phyloP scores from a whole-genome alignment of 176 grass and related monocot species.

The Musa schizocarpa region DNA sequence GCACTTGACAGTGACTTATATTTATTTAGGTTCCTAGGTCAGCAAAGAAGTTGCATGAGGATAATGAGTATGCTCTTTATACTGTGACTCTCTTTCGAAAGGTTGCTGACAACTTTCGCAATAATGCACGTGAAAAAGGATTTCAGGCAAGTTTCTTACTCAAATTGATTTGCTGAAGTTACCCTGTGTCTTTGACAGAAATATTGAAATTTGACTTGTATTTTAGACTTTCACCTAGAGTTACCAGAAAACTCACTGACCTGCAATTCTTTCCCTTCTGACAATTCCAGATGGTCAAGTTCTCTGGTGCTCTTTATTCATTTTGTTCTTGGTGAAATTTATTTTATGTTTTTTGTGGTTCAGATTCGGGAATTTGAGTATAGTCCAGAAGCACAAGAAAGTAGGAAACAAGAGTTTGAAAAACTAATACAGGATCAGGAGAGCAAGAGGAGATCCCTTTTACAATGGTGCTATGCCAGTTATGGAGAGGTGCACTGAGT shows the following conservation, averaged over 20 bases:
- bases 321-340: not conserved
- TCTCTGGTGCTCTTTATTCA: not conserved
- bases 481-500: slow-evolving; percentile 76
- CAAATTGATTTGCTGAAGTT: not conserved
- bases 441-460: slow-evolving; percentile 64
- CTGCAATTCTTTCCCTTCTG: not conserved
- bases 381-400: slow-evolving; percentile 76
- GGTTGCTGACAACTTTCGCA: slow-evolving; percentile 90
- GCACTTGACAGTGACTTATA: too few species aligned
- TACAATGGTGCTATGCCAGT: slow-evolving; percentile 94
- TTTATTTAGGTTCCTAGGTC: slow-evolving; percentile 73
- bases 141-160: slow-evolving; percentile 49
- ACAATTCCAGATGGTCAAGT: not conserved
- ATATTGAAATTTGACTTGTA: not conserved
- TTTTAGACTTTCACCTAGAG: not conserved
- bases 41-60: slow-evolving; percentile 67
- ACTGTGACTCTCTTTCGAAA: slow-evolving; percentile 80
- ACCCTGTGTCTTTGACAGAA: too few species aligned
- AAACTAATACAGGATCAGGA: slow-evolving; percentile 82
- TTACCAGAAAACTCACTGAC: not conserved
- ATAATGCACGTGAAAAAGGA: slow-evolving; percentile 69
- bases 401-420: slow-evolving; percentile 74
- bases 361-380: slow-evolving; percentile 91
- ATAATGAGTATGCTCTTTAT: slow-evolving; percentile 91
- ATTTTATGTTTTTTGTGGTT: slow-evolving; percentile 20